Evolutionary conservation across 2,329 filamentous ascomycete genomes (phyloP), one percentile per base, ranked within the genome.

Genomic region (Colletotrichum sp.): DNA sequence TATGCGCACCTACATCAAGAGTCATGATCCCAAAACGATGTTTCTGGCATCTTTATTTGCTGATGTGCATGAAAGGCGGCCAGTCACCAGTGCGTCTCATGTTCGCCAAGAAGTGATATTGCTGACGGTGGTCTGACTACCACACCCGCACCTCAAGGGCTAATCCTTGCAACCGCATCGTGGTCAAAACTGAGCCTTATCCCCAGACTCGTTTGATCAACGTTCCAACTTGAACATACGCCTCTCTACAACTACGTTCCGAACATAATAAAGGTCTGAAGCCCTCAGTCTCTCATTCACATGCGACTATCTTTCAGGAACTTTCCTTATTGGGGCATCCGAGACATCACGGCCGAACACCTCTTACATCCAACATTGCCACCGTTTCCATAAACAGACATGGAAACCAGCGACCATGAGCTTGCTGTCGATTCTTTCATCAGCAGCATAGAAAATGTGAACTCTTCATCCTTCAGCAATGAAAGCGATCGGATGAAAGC

Each of bases 401-500:
- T 33, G 18, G 11, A 21, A 51, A 8, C 29, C 18, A 31, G 3
- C 27, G 31, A 29, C 2, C 12, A 8, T 59, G 55, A 33, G 18
- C 7, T 5, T 11, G 21, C 5, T 59, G 18, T 59, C 6, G 27
- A n/a, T n/a, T 59, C 55, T n/a, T 59, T 59, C n/a, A 13, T 59
- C 16, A 59, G 11, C 1, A 31, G 12, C 21, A 62, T 68, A 36
- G 21, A 38, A 21, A 3, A 13, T 18, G 24, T 71, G 15, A 33
- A 3, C 2, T 29, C 55, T 6, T 9, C n/a, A 8, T 61, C 38
- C 3, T 71, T 72, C 8, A 24, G 9, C 18, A 47, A 27, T 8
- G 69, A 72, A 15, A 43, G 65, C 15, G 69, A 63, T 15, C 64
- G 64, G n/a, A 43, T 68, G 33, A 21, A 63, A 24, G 65, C 57